phyloP scores from a whole-genome alignment of 306 rosid species.

The Gleditsia sinensis region DNA sequence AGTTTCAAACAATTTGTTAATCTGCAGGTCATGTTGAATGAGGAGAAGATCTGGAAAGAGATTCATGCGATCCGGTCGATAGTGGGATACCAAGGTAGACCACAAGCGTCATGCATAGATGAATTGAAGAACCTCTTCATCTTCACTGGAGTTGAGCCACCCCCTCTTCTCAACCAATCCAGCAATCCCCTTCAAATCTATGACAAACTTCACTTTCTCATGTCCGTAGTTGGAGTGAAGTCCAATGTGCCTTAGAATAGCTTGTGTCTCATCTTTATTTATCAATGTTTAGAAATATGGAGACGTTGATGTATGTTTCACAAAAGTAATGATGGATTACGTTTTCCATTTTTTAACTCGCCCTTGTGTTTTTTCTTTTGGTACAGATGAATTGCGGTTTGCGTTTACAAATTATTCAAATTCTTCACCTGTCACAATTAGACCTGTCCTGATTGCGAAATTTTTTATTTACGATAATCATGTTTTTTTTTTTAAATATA shows the following conservation, averaged over 20 bases:
- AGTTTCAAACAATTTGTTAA: not conserved
- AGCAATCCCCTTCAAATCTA: conserved; percentile 44
- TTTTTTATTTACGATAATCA: too few relatives aligned
- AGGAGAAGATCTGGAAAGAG: conserved; percentile 56
- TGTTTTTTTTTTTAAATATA: too few relatives aligned
- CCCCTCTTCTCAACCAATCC: conserved; percentile 38
- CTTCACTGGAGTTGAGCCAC: conserved; percentile 76
- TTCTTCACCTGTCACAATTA: too few relatives aligned
- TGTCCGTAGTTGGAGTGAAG: conserved; percentile 79
- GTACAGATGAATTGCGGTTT: too few relatives aligned
- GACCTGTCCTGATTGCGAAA: too few relatives aligned
- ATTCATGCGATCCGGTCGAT: conserved; percentile 51
- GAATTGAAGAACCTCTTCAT: conserved; percentile 75
- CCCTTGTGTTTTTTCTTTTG: too few relatives aligned
- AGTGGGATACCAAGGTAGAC: conserved; percentile 58
- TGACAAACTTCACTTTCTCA: conserved; percentile 63
- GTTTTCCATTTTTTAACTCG: not conserved
- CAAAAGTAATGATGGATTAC: not conserved
- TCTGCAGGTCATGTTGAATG: conserved; percentile 46
- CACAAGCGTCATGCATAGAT: conserved; percentile 49
- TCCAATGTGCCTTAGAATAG: conserved; percentile 17
- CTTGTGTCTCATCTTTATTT: not conserved
- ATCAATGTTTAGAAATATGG: not conserved
- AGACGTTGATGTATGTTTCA: too few relatives aligned
- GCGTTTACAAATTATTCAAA: too few relatives aligned